phyloP scores from a whole-genome alignment of 2,329 filamentous ascomycete genomes.

The Thermothelomyces thermophilus region DNA sequence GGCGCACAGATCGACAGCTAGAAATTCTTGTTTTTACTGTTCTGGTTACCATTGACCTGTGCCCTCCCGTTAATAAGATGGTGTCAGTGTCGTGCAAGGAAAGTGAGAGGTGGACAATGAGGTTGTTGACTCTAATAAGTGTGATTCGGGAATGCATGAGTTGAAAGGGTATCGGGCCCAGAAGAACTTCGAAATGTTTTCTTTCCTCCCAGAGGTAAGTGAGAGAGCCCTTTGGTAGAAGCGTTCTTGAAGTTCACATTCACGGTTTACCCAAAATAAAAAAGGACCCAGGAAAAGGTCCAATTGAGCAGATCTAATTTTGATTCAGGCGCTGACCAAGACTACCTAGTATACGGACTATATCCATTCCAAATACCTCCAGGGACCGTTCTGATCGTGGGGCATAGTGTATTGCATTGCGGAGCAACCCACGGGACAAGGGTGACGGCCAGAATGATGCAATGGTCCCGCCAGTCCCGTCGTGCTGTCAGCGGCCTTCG shows the following conservation, averaged over 20 bases:
- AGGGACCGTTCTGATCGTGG: no score
- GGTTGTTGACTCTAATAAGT: neutral
- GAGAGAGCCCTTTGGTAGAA: neutral
- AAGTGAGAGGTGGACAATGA: neutral
- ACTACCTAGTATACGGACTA: no score
- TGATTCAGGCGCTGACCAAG: no score
- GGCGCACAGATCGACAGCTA: neutral
- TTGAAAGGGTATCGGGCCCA: no score
- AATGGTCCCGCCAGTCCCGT: slow-evolving; percentile 4
- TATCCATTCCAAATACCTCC: no score
- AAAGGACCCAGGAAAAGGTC: no score
- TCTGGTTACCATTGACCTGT: neutral
- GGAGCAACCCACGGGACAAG: neutral
- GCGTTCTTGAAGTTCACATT: neutral
- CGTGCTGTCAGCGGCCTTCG: neutral
- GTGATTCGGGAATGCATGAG: no score
- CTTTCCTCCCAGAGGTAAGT: no score
- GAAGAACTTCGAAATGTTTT: no score
- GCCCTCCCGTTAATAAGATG: neutral
- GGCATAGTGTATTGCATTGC: no score
- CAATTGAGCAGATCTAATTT: neutral
- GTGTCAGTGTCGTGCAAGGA: no score
- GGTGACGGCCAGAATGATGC: slow-evolving; percentile 5
- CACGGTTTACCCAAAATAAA: no score
- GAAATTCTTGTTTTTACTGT: neutral